Evolutionary conservation across 2,329 filamentous ascomycete species (phyloP), one percentile per base, ranked within the genome.

Genomic region (Phialemonium atrogriseum): DNA sequence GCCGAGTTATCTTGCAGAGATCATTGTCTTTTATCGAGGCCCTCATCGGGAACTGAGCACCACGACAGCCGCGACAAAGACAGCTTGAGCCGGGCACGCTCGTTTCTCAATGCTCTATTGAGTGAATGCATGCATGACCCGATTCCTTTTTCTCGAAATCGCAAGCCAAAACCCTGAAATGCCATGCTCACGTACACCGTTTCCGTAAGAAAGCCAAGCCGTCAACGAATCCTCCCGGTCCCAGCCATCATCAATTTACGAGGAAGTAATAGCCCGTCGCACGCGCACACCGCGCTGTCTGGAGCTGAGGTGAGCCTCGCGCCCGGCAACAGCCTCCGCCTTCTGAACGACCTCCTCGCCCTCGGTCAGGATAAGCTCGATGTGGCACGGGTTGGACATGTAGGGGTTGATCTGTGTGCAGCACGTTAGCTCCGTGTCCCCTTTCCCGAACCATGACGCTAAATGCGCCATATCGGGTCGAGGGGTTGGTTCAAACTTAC

Each of bases 341-440:
- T 98, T 98, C 72, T 88, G 77, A 55, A 98, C 86, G 54, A 83
- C 78, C 78, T 98, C 93, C 60, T 93, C 84, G 56, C 76, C 87
- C 79, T 98, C 93, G 60, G 89, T 94, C 55, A 98, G 80, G 79
- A 98, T 98, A 58, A 98, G 75, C 77, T 98, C 93, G 68, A 98
- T 94, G 82, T 98, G 91, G 84, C 89, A 98, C 53, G 91, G 91
- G 81, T 94, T 94, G 53, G 88, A 95, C 93, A 98, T 96, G 80
- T 96, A 98, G 46, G 91, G 91, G 82, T 98, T 98, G 76, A 98
- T 98, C 88, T 95, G 41, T 24, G 33, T 60, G 48, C 62, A 50
- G 30, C 33, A 24, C 18, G 34, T 15, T 14, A 30, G 22, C 12
- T 7, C 10, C 11, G 13, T 23, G 11, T 20, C n/a, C 14, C 18